Evolutionary conservation across 805 yeast species (phyloP).

Genomic region (Lachancea fermentati): DNA sequence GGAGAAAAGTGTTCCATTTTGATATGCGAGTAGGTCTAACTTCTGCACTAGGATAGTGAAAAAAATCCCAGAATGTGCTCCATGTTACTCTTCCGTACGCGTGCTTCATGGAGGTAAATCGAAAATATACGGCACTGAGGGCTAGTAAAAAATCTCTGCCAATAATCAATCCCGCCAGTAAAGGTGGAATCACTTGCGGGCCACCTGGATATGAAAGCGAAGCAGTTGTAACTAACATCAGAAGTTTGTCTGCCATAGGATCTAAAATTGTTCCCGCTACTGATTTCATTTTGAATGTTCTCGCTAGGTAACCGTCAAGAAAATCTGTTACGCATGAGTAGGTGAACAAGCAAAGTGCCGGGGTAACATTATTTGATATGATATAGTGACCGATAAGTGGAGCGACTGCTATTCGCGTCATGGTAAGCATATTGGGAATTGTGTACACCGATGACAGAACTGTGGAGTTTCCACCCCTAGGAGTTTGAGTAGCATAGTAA

Average conservation of each 20-base stretch:
- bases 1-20: constrained; percentile 84
- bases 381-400: constrained; percentile 83
- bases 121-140: constrained; percentile 60
- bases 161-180: constrained; percentile 61
- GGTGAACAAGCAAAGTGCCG: constrained; percentile 68
- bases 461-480: neutral
- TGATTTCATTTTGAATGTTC: constrained; percentile 69
- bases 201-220: constrained; percentile 51
- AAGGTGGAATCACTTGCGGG: constrained; percentile 63
- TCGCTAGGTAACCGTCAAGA: constrained; percentile 86
- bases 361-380: constrained; percentile 51
- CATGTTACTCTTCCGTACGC: constrained; percentile 40
- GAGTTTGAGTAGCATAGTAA: neutral
- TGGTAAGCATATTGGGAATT: constrained; percentile 79
- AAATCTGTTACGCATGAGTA: constrained; percentile 90
- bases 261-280: constrained; percentile 87
- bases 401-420: constrained; percentile 72
- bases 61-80: constrained; percentile 65
- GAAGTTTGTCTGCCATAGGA: constrained; percentile 89
- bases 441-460: constrained; percentile 52
- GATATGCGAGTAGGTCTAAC: constrained; percentile 85
- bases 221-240: constrained; percentile 81
- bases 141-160: constrained; percentile 80
- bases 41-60: constrained; percentile 69
- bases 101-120: constrained; percentile 50